Evolutionary conservation across 441 rosid species (phyloP).

Genomic region (Cnidoscolus chayamansa): DNA sequence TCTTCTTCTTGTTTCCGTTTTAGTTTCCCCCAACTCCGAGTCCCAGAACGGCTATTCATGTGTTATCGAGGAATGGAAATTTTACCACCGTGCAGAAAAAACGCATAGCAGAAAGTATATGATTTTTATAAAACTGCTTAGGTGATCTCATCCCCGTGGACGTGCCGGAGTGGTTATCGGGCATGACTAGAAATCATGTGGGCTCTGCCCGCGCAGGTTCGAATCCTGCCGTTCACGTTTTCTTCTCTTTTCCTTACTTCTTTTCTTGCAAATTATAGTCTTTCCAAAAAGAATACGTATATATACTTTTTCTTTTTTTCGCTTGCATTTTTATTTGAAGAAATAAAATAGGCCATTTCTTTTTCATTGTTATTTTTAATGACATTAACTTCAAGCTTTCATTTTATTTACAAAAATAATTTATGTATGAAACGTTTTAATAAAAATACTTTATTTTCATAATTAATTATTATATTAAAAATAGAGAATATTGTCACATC

Average conservation of each 20-base stretch:
- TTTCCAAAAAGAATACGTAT: too few species aligned
- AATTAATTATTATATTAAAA: too few species aligned
- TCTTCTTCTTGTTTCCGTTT: background rate
- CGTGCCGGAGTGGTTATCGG: constrained; percentile 78
- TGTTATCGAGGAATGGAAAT: background rate
- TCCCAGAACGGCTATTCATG: background rate
- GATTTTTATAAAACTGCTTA: background rate
- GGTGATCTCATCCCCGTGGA: constrained; percentile 23
- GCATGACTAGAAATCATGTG: constrained; percentile 97
- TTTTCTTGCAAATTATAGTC: too few species aligned
- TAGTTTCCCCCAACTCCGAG: background rate
- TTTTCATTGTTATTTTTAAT: too few species aligned
- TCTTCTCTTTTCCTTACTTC: background rate
- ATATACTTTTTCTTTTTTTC: too few species aligned
- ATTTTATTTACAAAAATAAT: too few species aligned
- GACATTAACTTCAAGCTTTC: too few species aligned
- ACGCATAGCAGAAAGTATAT: background rate
- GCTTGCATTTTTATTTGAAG: too few species aligned
- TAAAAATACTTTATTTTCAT: too few species aligned
- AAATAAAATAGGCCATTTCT: too few species aligned
- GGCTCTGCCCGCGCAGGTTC: constrained; percentile 97
- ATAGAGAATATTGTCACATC: too few species aligned
- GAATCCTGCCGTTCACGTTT: constrained; percentile 88
- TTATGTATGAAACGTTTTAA: too few species aligned
- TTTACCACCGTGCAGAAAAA: background rate